Base-by-base conservation (phyloP, 768 basidiomycete genomes). In the Pleurotus citrinopileatus region DNA sequence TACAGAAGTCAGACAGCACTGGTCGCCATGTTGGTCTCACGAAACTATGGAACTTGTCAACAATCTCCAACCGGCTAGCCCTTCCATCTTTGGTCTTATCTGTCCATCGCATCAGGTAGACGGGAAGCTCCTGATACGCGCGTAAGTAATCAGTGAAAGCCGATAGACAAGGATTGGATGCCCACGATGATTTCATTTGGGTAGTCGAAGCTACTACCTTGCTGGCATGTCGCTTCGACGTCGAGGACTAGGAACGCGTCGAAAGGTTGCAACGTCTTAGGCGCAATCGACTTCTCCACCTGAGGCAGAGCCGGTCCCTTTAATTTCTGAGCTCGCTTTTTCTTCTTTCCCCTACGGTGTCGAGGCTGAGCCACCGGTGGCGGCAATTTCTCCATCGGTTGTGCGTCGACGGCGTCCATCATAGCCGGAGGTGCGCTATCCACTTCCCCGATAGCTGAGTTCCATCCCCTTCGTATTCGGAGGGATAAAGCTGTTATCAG, bases 111-210 rank as follows among this genome's bases (percentile, higher is more conserved):
- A 98, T 75, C 2, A 99, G 76, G 61, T 89, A 87, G 9, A 98
- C 91, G 4, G 96, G 96, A 72, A 92, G 94, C 70, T 99, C 94
- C 94, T 96, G n/a, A 34, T 34, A 22, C 12, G 22, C 17, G 12
- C 26, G 52, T 36, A 17, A 36, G 17, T 38, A 9, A 25, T 17
- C 17, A 20, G 28, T 8, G 17, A n/a, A 32, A 48, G 23, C 6
- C 48, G 19, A 52, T 20, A 59, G 28, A 37, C 27, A 43, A 8
- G 28, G 46, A 46, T 53, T 51, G 42, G 56, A 42, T 53, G 79
- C 87, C 64, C 66, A 91, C 96, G 58, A 98, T 97, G 53, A 98
- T 94, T 72, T 98, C 96, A 69, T 97, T 97, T 2, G 95, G 91
- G 71, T 86, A 96, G 52, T 86, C 81, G 59, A 93, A 91, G 61